Conservation (phyloP, 2,329 filamentous ascomycete genomes). For the Rhytidhysteron rufulum region DNA sequence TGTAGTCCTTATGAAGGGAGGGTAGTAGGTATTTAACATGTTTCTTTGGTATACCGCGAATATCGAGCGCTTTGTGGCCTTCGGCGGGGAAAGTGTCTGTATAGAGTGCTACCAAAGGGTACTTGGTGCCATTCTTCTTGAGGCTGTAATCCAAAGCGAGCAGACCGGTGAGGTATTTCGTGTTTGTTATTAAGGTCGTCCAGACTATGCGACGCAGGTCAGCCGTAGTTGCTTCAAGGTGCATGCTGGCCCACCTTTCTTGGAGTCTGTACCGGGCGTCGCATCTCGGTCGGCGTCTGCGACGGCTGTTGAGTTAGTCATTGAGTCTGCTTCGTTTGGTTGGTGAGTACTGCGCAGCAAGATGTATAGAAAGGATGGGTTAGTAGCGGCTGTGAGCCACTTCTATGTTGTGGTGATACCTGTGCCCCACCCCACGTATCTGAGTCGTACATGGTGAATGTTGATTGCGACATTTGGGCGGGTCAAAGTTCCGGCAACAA, state of each 20-base stretch:
- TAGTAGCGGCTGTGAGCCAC: too few relatives aligned
- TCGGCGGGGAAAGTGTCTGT: slow-evolving; percentile 69
- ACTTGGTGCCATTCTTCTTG: slow-evolving; percentile 59
- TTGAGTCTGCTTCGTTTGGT: too few relatives aligned
- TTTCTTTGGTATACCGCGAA: slow-evolving; percentile 65
- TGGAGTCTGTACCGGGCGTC: slow-evolving; percentile 27
- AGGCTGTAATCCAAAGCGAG: slow-evolving; percentile 78
- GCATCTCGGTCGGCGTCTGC: slow-evolving; percentile 15
- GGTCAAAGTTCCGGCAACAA: background rate
- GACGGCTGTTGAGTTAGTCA: too few relatives aligned
- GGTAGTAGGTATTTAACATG: slow-evolving; percentile 71
- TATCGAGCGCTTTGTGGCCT: slow-evolving; percentile 65
- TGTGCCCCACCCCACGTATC: too few relatives aligned
- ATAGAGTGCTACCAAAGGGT: slow-evolving; percentile 79
- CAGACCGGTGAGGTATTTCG: slow-evolving; percentile 74
- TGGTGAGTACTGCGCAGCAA: too few relatives aligned
- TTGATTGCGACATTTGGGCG: background rate
- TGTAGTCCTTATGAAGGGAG: slow-evolving; percentile 61
- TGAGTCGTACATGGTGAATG: background rate
- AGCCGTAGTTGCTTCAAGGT: background rate
- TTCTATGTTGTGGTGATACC: too few relatives aligned
- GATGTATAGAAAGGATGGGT: too few relatives aligned
- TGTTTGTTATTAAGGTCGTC: slow-evolving; percentile 84
- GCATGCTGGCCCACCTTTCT: slow-evolving; percentile 25
- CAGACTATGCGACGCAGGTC: slow-evolving; percentile 59